Base-by-base conservation (phyloP, 192 early-diverging fungal species). In the Umbelopsis ramanniana region DNA sequence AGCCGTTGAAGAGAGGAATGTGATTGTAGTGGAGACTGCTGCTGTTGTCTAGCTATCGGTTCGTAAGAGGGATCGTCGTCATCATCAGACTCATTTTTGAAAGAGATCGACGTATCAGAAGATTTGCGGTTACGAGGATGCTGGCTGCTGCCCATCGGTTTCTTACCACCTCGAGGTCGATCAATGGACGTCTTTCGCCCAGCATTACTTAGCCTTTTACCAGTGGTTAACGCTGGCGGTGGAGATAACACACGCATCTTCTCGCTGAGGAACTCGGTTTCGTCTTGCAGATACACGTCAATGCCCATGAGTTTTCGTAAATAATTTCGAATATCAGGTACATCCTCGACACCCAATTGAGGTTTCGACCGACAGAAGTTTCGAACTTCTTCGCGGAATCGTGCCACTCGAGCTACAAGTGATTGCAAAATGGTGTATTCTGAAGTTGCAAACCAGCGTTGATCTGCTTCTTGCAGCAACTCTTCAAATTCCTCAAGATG, bases 231-330 rank as follows among this genome's bases (percentile, higher is more conserved):
- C 57, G 69, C 72, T 75, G 10, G 76, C 68, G 43, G 48, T 50
- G 21, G 75, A 33, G 33, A 52, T 38, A 69, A 74, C 45, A 70
- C 73, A n/a, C 78, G 72, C n/a, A 85, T 68, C 38, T 85, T 82
- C 29, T 52, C 48, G 3, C 77, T 70, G 8, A 85, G 57, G 26
- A 74, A 82, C 11, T 78, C 79, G 21, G 79, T 76, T 71, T 85
- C 81, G 6, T 76, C 69, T 35, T 35, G 68, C 10, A 85, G 68
- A 29, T 77, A 71, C 29, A 85, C 70, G 17, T 81, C 79, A 29
- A 85, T 57, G 2, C 84, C 84, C 50, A 77, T 66, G 37, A 85
- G 67, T 52, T 79, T 77, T 6, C 82, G 77, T 35, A 85, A 69
- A 52, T 75, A 78, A 0, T 43, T 60, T 57, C 79, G 81, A 23